Percentiles rank a stretch among this genome's conserved stretches.
These are phyloP conservation scores for Artemisia annua DNA, from an alignment of 129 eudicot species.

Conservation along the genomic window DNA sequence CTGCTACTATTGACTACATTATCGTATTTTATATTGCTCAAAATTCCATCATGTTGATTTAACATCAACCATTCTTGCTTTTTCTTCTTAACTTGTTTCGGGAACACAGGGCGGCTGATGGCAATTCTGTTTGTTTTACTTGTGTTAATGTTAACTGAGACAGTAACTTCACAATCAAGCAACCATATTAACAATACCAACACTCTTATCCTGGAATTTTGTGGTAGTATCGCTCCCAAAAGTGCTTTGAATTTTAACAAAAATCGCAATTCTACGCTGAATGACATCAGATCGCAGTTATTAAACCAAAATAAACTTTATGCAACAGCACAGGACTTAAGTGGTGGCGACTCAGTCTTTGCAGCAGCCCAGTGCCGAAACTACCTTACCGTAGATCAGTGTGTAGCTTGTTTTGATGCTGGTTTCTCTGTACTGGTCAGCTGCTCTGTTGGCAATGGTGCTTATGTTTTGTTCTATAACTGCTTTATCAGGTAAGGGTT, in stretches of 20 bases:
- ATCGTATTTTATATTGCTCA: too few relatives aligned
- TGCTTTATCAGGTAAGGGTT: conserved; percentile 53
- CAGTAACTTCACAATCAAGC: conserved; percentile 23
- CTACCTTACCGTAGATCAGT: conserved; percentile 45
- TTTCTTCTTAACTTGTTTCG: conserved; percentile 1
- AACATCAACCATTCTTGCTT: not conserved
- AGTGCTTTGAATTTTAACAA: conserved; percentile 23
- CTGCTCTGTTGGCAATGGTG: conserved; percentile 65
- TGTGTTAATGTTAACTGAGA: conserved; percentile 11
- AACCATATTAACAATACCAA: conserved; percentile 6
- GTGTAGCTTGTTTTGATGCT: conserved; percentile 61
- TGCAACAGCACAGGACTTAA: conserved; percentile 49
- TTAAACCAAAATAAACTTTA: conserved; percentile 24
- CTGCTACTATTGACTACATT: too few relatives aligned
- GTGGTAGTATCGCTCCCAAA: conserved; percentile 12
- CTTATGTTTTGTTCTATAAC: conserved; percentile 55
- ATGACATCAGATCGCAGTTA: conserved; percentile 44
- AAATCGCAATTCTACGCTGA: conserved; percentile 50
- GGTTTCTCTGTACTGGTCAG: conserved; percentile 40
- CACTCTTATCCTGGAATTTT: not conserved
- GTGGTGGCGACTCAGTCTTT: conserved; percentile 49
- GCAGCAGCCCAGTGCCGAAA: conserved; percentile 64
- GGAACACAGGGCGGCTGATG: conserved; percentile 12
- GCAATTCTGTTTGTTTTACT: conserved; percentile 24
- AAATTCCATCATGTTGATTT: too few relatives aligned